Base-by-base conservation (phyloP, 352 stramenopile species). In the Pythium oligandrum region DNA sequence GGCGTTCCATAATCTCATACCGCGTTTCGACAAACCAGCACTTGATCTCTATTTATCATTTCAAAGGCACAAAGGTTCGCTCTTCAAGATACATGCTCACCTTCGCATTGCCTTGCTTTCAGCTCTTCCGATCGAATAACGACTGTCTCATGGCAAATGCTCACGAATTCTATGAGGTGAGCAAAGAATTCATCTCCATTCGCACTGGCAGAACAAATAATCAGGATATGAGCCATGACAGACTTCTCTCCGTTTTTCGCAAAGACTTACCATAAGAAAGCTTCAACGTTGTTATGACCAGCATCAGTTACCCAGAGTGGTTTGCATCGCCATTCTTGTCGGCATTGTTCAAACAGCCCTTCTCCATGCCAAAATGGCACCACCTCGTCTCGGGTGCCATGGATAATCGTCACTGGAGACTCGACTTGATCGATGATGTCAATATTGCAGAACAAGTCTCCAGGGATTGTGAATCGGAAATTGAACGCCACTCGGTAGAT, bases 241-340 rank as follows among this genome's bases (percentile, higher is more conserved):
- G 17, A 26, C 17, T 26, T 26, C 17, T 26, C 17, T 26, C 17
- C 17, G 17, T 26, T 26, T 26, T 26, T 26, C 17, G 17, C 17
- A 26, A 26, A 51, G 36, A 59, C 63, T 11, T 60, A 93, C 80
- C 88, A 82, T 45, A 98, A 70, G 58, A 98, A 88, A 4, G 90
- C 88, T 83, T 99, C 97, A 45, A 99, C 97, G 65, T 99, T 99
- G 70, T 99, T 99, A 65, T 99, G 97, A 0, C 97, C 96, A 2
- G 94, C 96, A 53, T 97, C 93, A 9, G 95, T 86, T 4, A 99
- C 95, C 96, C 96, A 99, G 52, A 99, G 96, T 4, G 97, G 97
- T 63, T 98, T 98, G 53, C 84, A 97, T 39, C 96, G 75, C 94
- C 93, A 98, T 40, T 91, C 77, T 61, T 97, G 88, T 33, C 70